phyloP scores from a whole-genome alignment of 2,329 filamentous ascomycete genomes.

The Diaporthe batatas region DNA sequence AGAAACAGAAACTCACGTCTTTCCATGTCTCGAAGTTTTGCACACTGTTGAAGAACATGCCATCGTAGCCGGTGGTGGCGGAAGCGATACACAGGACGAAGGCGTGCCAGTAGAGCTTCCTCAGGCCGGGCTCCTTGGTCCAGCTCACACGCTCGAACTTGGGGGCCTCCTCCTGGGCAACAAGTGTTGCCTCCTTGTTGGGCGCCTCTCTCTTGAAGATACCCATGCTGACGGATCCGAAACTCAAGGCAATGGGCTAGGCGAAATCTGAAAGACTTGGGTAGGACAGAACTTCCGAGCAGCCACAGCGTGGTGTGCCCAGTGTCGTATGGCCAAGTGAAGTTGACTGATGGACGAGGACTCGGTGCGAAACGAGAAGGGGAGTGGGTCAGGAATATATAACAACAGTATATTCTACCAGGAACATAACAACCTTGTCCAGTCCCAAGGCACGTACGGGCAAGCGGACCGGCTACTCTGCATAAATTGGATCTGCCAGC shows the following conservation, averaged over 20 bases:
- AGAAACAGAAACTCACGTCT: constrained; percentile 40
- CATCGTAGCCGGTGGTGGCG: constrained; percentile 69
- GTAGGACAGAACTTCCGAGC: not conserved
- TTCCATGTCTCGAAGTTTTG: constrained; percentile 61
- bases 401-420: constrained; percentile 23
- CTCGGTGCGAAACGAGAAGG: not conserved
- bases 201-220: constrained; percentile 48
- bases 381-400: constrained; percentile 33
- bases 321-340: constrained; percentile 18
- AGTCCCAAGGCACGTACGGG: constrained; percentile 17
- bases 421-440: not conserved
- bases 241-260: not conserved
- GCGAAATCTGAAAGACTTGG: constrained; percentile 13
- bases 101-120: constrained; percentile 67
- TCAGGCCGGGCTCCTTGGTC: constrained; percentile 67
- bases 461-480: constrained; percentile 36
- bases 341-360: not conserved
- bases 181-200: constrained; percentile 44
- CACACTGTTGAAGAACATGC: constrained; percentile 60
- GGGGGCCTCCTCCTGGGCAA: constrained; percentile 62
- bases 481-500: constrained; percentile 37
- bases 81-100: constrained; percentile 66
- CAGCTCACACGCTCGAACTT: constrained; percentile 64
- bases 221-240: constrained; percentile 45
- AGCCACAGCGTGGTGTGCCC: constrained; percentile 29